A percentile compares a stretch with the other conserved stretches of the same genome.
These are phyloP conservation scores for Trichosporon sp. DNA, from an alignment of 1,284 basidiomycete genomes.

Conservation along the genomic window DNA sequence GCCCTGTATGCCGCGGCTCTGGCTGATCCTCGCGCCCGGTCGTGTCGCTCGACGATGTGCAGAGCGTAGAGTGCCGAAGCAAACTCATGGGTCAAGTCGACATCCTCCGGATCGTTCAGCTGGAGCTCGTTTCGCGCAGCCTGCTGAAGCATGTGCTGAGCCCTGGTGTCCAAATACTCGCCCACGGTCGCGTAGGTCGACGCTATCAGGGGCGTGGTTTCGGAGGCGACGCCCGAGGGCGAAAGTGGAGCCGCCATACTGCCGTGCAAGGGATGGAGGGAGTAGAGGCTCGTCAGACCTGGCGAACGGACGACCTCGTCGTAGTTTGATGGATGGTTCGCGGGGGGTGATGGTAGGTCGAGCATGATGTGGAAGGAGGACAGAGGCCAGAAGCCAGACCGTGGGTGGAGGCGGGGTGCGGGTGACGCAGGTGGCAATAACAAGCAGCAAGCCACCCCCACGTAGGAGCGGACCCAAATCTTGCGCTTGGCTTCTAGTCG, in stretches of 20 bases:
- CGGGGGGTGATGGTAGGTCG: not conserved
- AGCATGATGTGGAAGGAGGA: not conserved
- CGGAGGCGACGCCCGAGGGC: not conserved
- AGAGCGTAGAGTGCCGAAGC: conserved; percentile 19
- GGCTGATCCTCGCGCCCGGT: conserved; percentile 16
- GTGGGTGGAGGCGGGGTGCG: not conserved
- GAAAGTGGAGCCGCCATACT: conserved; percentile 1
- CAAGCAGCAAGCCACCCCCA: not conserved
- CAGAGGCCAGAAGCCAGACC: not conserved
- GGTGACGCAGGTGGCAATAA: not conserved
- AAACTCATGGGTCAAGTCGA: conserved; percentile 22
- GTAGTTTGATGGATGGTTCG: not conserved
- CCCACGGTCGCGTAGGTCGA: not conserved
- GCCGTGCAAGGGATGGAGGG: conserved; percentile 1
- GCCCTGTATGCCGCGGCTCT: conserved; percentile 21
- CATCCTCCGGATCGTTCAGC: not conserved
- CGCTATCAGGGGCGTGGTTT: conserved; percentile 13
- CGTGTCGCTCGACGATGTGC: conserved; percentile 24
- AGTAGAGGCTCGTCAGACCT: conserved; percentile 2
- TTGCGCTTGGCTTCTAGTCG: not conserved
- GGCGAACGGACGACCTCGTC: not conserved
- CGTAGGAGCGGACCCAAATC: not conserved
- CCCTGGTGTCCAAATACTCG: conserved; percentile 8
- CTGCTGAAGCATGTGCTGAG: conserved; percentile 2
- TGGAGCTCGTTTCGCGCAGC: not conserved